Base-by-base conservation (phyloP, 306 rosid species). In the Canavalia ensiformis region DNA sequence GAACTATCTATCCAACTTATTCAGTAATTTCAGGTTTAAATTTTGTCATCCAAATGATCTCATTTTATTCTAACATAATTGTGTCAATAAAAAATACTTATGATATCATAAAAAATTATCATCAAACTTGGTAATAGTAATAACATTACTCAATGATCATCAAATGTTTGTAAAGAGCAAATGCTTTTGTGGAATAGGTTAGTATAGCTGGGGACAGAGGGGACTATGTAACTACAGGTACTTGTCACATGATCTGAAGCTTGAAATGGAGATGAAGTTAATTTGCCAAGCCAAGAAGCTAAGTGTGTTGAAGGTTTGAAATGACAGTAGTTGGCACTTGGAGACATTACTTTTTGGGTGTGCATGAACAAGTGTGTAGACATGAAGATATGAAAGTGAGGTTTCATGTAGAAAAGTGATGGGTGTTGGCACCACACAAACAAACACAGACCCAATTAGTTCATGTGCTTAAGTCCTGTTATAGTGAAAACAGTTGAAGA, bases 391-490 rank as follows among this genome's bases (percentile, higher is more conserved):
- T 55, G 70, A 70, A 59, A 67, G 69, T 12, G 80, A 70, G 74
- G 80, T 79, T 79, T 69, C 71, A 31, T 13, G 77, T 11, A 6
- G 67, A 49, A 42, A 28, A n/a, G 63, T 12, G 68, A 66, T 57
- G 76, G 75, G 45, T 13, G 57, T 33, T 44, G 82, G 31, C 65
- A 75, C 68, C 63, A 55, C 56, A 64, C 44, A 49, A 66, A 74
- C 33, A 65, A 42, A 25, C 72, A 72, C 30, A 11, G 31, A 34
- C 73, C 72, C 79, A 71, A 76, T 64, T 39, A 67, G 35, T 34
- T 76, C 82, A 76, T 83, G 88, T 80, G 82, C 68, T 46, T 70
- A 80, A 86, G 86, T 88, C 81, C 2, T 54, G 82, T 82, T 82
- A 87, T 31, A 63, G 66, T 67, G 83, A 52, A 75, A 77, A 81